Conservation (phyloP, 2,329 filamentous ascomycete species). For the Epichloe typhina region DNA sequence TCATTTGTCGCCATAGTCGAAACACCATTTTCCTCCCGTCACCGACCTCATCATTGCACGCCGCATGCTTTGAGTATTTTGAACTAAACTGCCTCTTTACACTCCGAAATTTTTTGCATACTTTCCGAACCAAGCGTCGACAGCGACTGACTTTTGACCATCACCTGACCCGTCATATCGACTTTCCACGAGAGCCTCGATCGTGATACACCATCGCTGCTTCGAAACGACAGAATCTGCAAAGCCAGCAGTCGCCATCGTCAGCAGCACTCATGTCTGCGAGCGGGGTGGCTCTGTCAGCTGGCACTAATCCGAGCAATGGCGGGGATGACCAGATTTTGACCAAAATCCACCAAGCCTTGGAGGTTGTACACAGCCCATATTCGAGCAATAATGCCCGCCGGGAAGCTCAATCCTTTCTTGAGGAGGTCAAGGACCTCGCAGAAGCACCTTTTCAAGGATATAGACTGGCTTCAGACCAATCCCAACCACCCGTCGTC, state of each 20-base stretch:
- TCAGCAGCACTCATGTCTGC: constrained; percentile 18
- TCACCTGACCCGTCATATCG: background rate
- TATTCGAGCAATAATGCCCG: constrained; percentile 70
- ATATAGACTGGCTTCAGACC: constrained; percentile 67
- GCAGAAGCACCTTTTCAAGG: constrained; percentile 73
- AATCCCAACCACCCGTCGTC: constrained; percentile 63
- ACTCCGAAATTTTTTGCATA: background rate
- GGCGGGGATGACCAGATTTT: constrained; percentile 34
- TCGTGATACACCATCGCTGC: background rate
- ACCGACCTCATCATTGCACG: background rate
- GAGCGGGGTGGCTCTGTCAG: constrained; percentile 21
- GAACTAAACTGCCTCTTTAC: background rate
- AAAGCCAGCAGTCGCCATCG: background rate
- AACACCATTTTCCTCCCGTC: background rate
- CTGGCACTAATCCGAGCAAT: constrained; percentile 21
- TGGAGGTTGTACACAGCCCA: constrained; percentile 77
- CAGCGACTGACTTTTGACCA: background rate
- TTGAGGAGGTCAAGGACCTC: constrained; percentile 73
- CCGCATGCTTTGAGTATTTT: background rate
- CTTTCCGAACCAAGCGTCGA: background rate
- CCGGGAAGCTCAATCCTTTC: constrained; percentile 68
- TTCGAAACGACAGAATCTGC: background rate
- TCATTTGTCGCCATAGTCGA: background rate
- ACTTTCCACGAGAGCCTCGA: background rate
- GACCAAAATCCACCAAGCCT: constrained; percentile 64